Conservation (phyloP, 2,329 filamentous ascomycete species). For the Fusarium brevicatenulatum region DNA sequence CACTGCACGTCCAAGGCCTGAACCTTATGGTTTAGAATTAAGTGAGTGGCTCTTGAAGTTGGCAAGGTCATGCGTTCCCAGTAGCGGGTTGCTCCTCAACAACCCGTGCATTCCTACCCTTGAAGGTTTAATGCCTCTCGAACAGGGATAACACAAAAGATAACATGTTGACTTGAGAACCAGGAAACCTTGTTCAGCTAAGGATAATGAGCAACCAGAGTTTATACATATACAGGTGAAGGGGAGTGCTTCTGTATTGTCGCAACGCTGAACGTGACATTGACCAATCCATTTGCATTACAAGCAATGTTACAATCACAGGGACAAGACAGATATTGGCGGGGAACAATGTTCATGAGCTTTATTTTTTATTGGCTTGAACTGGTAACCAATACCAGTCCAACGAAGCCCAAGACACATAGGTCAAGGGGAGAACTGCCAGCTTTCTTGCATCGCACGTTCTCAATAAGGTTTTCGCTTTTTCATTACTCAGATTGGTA, state of each 20-base stretch:
- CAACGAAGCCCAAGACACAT: slow-evolving; percentile 41
- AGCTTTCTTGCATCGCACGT: slow-evolving; percentile 26
- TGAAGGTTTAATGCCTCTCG: neutral
- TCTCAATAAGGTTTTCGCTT: slow-evolving; percentile 46
- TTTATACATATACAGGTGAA: neutral
- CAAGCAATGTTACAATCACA: neutral
- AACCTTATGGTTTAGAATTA: neutral
- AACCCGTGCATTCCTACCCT: neutral
- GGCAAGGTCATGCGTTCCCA: neutral
- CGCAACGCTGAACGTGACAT: neutral
- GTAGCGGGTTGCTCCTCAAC: neutral
- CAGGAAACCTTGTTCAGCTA: neutral
- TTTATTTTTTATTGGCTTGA: slow-evolving; percentile 51
- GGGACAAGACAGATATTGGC: slow-evolving; percentile 16
- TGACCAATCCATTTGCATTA: neutral
- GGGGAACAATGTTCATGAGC: slow-evolving; percentile 51
- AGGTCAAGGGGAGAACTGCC: slow-evolving; percentile 41
- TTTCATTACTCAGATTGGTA: slow-evolving; percentile 52
- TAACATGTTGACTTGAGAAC: neutral
- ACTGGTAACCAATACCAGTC: slow-evolving; percentile 39
- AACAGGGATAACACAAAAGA: neutral
- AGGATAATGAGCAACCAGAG: neutral
- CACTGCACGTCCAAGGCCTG: neutral
- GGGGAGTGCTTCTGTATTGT: neutral
- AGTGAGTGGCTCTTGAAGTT: neutral